Evolutionary conservation across 768 basidiomycete species (phyloP), one percentile per base, ranked within the genome.

Genomic region (Suillus ampliporus): DNA sequence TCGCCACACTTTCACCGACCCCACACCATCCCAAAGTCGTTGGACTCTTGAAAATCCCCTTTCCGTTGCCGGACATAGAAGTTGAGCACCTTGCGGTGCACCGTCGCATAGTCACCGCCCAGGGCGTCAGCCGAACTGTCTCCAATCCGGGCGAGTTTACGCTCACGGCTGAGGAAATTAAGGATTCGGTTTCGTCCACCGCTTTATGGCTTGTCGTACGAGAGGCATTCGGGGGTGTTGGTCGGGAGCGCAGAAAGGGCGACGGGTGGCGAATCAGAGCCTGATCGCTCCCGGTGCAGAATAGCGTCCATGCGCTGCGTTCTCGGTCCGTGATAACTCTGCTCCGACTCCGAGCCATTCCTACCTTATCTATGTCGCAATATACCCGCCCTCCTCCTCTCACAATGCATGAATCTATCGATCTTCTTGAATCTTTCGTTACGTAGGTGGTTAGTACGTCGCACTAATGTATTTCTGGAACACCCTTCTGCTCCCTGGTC

Each of bases 11-110:
- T 38, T 88, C 88, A 14, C 96, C 96, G 26, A 94, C 94, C 9
- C 96, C 95, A 26, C 95, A 99, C 73, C 96, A 99, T 75, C 96
- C 96, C 10, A 95, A 96, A 72, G 91, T 98, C 23, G 91, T 99
- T 47, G 90, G 89, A 41, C 87, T 95, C 78, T 83, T 98, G 68
- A 95, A 95, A 74, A 86, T 97, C 58, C 94, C 96, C 28, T 95
- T 91, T 77, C 90, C 93, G 0, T 83, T 97, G 1, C 90, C 94
- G 0, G 90, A 95, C 62, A 81, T 97, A 21, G 87, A 90, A 65
- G 82, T 96, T 23, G 88, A 90, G 68, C 77, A 74, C 54, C 78
- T 89, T 77, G 73, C 73, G 14, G 75, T 88, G 26, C 78, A 84
- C 38, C 84, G 82, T 65, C 80, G 91, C 52, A 70, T 82, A 52